These are phyloP conservation scores for Leccinellum albellum DNA, from an alignment of 768 basidiomycete genomes.

Conservation along the genomic window DNA sequence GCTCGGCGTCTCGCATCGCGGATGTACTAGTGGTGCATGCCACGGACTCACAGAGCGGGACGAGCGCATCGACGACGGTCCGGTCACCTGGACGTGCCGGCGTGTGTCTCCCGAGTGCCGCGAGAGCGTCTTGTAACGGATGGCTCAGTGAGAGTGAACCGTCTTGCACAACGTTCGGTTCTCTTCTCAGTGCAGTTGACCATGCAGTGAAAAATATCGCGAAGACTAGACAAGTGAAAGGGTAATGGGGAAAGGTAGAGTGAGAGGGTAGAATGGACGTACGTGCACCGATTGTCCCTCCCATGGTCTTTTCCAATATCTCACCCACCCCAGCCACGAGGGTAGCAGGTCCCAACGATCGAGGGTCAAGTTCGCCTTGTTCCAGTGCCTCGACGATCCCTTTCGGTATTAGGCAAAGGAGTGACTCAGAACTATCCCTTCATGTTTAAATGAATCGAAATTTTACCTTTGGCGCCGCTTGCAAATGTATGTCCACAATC, in stretches of 20 bases:
- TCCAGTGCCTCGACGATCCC: slow-evolving; percentile 35
- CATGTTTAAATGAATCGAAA: too few relatives aligned
- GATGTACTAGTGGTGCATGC: not conserved
- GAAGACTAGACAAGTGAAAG: slow-evolving; percentile 32
- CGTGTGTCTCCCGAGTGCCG: slow-evolving; percentile 38
- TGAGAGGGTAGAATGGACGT: slow-evolving; percentile 26
- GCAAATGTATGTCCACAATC: slow-evolving; percentile 60
- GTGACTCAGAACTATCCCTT: too few relatives aligned
- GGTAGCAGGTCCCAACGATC: slow-evolving; percentile 9
- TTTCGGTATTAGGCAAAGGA: too few relatives aligned
- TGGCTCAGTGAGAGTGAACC: slow-evolving; percentile 1
- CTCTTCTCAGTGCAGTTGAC: slow-evolving; percentile 17
- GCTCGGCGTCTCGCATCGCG: not conserved
- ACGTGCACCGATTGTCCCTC: slow-evolving; percentile 53
- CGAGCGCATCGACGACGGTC: slow-evolving; percentile 54
- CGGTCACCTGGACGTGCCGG: slow-evolving; percentile 52
- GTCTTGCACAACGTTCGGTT: not conserved
- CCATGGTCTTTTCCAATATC: slow-evolving; percentile 48
- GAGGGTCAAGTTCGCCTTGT: slow-evolving; percentile 21
- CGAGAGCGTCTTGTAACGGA: slow-evolving; percentile 25
- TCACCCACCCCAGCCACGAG: slow-evolving; percentile 36
- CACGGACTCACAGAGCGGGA: slow-evolving; percentile 39
- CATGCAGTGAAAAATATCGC: slow-evolving; percentile 42
- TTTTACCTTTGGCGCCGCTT: slow-evolving; percentile 35
- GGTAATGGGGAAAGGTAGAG: not conserved